Evolutionary conservation across 257 asterid genomes (phyloP), one percentile per base, ranked within the genome.

Genomic region (Solanum rostratum): DNA sequence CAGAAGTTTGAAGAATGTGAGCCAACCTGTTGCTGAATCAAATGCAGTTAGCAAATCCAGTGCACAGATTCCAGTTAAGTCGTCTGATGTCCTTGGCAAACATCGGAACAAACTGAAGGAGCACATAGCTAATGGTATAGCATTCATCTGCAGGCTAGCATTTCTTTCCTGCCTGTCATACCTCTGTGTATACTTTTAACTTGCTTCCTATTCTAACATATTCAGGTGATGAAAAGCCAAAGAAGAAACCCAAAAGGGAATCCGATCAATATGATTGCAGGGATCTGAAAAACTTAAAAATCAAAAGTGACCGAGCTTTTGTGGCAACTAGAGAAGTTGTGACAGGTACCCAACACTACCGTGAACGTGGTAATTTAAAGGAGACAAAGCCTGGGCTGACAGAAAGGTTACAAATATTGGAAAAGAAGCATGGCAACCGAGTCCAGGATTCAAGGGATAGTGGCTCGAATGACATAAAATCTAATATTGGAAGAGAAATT

Each of bases 181-280:
- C 66, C 82, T 80, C 29, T 82, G 84, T 73, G 45, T 79, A 81
- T 87, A 52, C 81, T 59, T 86, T 62, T 83, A 84, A 62, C 82
- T 86, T 80, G 50, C 79, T 87, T 83, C 83, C 86, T 81, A 70
- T 71, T 79, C 80, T 84, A 66, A 86, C 53, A 84, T 90, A 70
- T 84, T 90, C 93, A 96, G 99, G 91, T 90, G 90, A 87, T 87
- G 86, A 81, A 81, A 89, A 87, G 84, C 90, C 83, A n/a, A 91
- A 88, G 80, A 94, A 91, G 88, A 92, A 86, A 90, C 30, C 59
- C 76, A 91, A 87, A 89, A 87, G 89, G 85, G 95, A 90, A 85
- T 84, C 92, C 69, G 86, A 85, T 82, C 90, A 90, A 84, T 82
- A 80, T 84, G 90, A 81, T 82, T 84, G 43, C 55, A 93, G 86